Percentiles rank a stretch among this genome's conserved stretches.
phyloP scores from a whole-genome alignment of 2,329 filamentous ascomycete genomes.

The Penicillium sp. region DNA sequence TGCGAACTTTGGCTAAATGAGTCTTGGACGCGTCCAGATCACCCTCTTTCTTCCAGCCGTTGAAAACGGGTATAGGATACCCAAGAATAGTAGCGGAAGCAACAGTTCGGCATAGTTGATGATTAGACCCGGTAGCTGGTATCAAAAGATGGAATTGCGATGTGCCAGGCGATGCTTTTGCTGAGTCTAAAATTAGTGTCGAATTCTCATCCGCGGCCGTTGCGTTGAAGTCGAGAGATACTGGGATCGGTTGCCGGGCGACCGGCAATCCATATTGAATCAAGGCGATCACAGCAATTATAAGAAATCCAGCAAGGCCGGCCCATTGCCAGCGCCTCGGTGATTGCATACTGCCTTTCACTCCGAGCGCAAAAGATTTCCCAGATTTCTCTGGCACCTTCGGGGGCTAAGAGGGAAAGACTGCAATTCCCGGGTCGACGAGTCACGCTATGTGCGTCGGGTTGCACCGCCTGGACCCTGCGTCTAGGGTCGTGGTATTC shows the following conservation, averaged over 20 bases:
- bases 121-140: conserved; percentile 10
- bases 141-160: conserved; percentile 15
- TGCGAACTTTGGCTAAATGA: conserved; percentile 17
- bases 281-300: conserved; percentile 9
- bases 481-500: not conserved
- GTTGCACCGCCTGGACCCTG: not conserved
- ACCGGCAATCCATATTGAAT: conserved; percentile 2
- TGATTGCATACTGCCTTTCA: conserved; percentile 2
- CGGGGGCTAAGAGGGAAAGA: not conserved
- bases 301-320: conserved; percentile 4
- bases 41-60: conserved; percentile 14
- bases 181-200: not conserved
- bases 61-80: conserved; percentile 13
- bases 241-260: not conserved
- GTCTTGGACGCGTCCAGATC: conserved; percentile 13
- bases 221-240: not conserved
- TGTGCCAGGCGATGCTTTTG: not conserved
- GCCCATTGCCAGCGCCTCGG: conserved; percentile 13
- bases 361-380: not conserved
- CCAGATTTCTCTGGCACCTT: not conserved
- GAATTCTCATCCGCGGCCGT: not conserved
- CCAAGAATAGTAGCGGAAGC: conserved; percentile 10
- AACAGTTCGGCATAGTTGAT: conserved; percentile 12
- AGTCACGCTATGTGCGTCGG: not conserved
- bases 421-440: not conserved